Evolutionary conservation across 2,329 filamentous ascomycete genomes (phyloP), one percentile per base, ranked within the genome.

Genomic region (Coniochaeta pulveracea): DNA sequence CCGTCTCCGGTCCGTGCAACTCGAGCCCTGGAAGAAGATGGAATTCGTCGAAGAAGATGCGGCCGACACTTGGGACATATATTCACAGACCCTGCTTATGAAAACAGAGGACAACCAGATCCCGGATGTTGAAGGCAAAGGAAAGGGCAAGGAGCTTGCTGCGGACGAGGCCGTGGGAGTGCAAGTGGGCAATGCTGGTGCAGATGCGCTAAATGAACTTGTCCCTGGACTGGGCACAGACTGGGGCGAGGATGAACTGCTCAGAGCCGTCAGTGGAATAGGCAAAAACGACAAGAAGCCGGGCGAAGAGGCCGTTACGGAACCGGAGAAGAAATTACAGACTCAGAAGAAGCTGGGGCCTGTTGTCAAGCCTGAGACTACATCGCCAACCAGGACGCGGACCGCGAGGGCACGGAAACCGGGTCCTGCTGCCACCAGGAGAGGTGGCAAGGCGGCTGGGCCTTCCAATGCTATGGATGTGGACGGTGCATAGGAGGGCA

Each of bases 31-130:
- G 91, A 72, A 75, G 42, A 72, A 68, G 40, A 70, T 94, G 54
- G 67, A 75, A 40, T 95, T 88, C 63, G 69, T 81, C 33, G 84
- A 93, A 51, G 85, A 93, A 54, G 80, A 91, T 48, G 74, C 76
- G 35, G 69, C 76, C 41, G 71, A 75, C 37, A 78, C 85, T 4
- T 94, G 84, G 74, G 69, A 74, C 19, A 69, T 77, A 19, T 94
- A 86, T 54, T 69, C 79, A 37, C 73, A 81, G 43, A 79, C 76
- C 41, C 70, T 94, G 41, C 79, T 84, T 42, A 62, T 75, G 32
- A 48, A 49, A 3, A 44, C 31, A 3, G 40, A 43, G 12, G 43
- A 41, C 14, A 49, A 47, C 14, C 37, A 42, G 12, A 37, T 37
- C 33, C 40, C 14, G 9, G 14, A 6, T 4, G 23, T 34, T n/a